phyloP scores from a whole-genome alignment of 164 flowering plant genomes.

The Dillenia suffruticosa region DNA sequence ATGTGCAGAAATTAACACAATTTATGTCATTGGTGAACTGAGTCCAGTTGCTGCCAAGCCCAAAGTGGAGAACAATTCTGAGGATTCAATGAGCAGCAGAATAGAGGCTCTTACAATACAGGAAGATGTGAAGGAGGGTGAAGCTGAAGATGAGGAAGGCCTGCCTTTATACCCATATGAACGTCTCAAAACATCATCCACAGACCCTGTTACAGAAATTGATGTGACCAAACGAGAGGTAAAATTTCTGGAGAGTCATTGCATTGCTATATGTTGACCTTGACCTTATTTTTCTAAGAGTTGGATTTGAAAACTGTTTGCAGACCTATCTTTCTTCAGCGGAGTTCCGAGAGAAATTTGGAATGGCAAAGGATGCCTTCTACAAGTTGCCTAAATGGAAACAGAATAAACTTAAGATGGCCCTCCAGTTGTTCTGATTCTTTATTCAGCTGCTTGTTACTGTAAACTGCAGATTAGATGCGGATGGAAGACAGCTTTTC shows the following conservation, averaged over 20 bases:
- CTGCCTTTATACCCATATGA: constrained; percentile 79
- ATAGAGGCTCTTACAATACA: constrained; percentile 61
- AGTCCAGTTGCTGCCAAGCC: constrained; percentile 41
- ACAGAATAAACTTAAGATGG: constrained; percentile 95
- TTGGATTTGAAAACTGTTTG: constrained; percentile 11
- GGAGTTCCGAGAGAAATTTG: constrained; percentile 89
- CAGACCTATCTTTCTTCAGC: constrained; percentile 82
- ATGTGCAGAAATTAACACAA: background rate
- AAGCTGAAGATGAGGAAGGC: constrained; percentile 85
- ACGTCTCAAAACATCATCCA: constrained; percentile 59
- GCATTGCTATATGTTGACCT: background rate
- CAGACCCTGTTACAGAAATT: constrained; percentile 74
- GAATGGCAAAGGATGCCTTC: constrained; percentile 82
- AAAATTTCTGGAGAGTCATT: constrained; percentile 1
- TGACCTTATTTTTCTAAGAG: constrained; percentile 2
- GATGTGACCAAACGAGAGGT: constrained; percentile 98
- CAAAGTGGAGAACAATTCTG: constrained; percentile 37
- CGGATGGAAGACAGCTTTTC: constrained; percentile 28
- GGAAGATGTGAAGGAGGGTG: constrained; percentile 86
- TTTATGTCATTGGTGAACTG: constrained; percentile 25
- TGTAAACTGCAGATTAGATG: constrained; percentile 23
- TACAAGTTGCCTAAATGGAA: constrained; percentile 95
- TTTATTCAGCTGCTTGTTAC: constrained; percentile 5
- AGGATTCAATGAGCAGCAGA: constrained; percentile 50
- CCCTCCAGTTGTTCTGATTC: constrained; percentile 76